phyloP scores from a whole-genome alignment of 768 basidiomycete species.

The Wakefieldia striispora region DNA sequence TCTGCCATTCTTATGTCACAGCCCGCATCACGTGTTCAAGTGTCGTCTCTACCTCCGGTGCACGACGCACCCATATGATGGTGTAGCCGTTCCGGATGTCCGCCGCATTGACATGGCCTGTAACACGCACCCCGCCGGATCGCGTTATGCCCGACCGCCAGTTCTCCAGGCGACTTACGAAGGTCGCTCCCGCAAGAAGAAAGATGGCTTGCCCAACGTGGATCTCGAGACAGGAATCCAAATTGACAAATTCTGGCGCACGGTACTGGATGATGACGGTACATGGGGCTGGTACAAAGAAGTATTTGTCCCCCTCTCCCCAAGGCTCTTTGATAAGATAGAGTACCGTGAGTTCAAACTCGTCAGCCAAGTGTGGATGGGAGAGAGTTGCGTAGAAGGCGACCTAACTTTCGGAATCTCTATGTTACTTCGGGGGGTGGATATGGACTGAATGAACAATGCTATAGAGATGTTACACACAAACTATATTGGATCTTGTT shows the following conservation, averaged over 20 bases:
- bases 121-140: constrained; percentile 8
- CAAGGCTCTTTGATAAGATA: constrained; percentile 43
- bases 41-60: constrained; percentile 27
- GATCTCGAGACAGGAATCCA: constrained; percentile 18
- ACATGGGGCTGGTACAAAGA: constrained; percentile 35
- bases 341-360: constrained; percentile 46
- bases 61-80: constrained; percentile 7
- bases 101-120: constrained; percentile 21
- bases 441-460: constrained; percentile 24
- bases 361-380: constrained; percentile 37
- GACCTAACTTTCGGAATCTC: constrained; percentile 41
- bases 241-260: constrained; percentile 21
- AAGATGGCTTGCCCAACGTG: not conserved
- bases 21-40: constrained; percentile 19
- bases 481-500: no score
- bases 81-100: constrained; percentile 7
- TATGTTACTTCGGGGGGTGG: constrained; percentile 40
- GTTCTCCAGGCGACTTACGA: constrained; percentile 15
- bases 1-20: constrained; percentile 4
- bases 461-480: no score
- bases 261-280: constrained; percentile 12
- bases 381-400: constrained; percentile 23
- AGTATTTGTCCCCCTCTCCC: constrained; percentile 48
- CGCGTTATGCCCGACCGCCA: constrained; percentile 1
- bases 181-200: not conserved